Percentiles rank a stretch among this genome's conserved stretches.
Conservation (phyloP, 371 early-diverging fungal species). For the Lichtheimia ornata region DNA sequence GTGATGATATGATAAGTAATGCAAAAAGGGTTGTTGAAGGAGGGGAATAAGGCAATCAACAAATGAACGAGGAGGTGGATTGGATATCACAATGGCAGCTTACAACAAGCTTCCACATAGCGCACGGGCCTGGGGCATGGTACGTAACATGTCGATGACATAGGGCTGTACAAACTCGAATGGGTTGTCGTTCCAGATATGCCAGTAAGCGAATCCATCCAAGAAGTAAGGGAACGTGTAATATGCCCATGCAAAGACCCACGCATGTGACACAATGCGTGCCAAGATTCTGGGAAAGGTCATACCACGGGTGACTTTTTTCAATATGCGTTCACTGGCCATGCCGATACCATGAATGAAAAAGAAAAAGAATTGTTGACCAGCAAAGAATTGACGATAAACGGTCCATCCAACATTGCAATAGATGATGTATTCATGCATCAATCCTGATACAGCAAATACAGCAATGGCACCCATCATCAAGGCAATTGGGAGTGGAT, state of each 20-base stretch:
- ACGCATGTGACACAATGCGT: conserved; percentile 18
- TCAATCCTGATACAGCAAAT: conserved; percentile 28
- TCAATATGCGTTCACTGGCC: conserved; percentile 13
- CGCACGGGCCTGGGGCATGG: conserved; percentile 10
- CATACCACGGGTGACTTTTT: neutral
- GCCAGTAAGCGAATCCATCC: conserved; percentile 34
- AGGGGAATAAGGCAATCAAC: neutral
- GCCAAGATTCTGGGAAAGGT: neutral
- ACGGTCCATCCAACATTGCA: conserved; percentile 31
- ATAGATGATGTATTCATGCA: conserved; percentile 32
- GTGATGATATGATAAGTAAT: too few relatives aligned
- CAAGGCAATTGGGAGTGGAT: conserved; percentile 18
- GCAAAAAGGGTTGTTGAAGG: neutral
- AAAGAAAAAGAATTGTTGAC: conserved; percentile 35
- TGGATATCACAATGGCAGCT: neutral
- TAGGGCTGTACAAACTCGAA: conserved; percentile 5
- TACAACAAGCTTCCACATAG: conserved; percentile 21
- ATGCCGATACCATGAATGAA: conserved; percentile 29
- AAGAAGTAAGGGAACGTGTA: conserved; percentile 28
- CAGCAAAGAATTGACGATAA: conserved; percentile 24
- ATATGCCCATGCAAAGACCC: conserved; percentile 26
- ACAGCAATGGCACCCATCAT: conserved; percentile 22
- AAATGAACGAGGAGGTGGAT: neutral
- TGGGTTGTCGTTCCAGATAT: conserved; percentile 17
- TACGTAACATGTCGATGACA: conserved; percentile 8